phyloP scores from a whole-genome alignment of 768 basidiomycete species.

The Mycena kentingensis region DNA sequence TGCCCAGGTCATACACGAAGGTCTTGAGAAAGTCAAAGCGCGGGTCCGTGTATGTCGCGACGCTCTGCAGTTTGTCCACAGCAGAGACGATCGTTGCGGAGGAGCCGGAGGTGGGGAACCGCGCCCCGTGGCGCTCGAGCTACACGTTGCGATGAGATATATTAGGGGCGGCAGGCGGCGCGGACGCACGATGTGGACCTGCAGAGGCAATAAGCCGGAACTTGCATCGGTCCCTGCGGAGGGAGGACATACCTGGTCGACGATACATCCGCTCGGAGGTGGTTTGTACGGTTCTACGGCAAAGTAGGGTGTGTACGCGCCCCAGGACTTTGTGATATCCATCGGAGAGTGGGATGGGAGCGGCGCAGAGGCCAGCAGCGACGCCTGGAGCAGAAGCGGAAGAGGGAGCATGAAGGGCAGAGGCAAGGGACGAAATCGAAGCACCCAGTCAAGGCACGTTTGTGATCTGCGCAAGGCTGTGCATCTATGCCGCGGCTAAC shows the following conservation, averaged over 20 bases:
- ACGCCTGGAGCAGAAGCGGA: no score
- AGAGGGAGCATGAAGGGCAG: neutral
- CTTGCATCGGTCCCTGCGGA: neutral
- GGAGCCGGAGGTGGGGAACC: slow-evolving; percentile 66
- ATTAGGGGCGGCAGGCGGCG: neutral
- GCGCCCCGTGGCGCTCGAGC: slow-evolving; percentile 82
- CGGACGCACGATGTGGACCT: slow-evolving; percentile 63
- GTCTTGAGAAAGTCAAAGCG: slow-evolving; percentile 57
- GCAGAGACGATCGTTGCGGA: slow-evolving; percentile 45
- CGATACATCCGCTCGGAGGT: slow-evolving; percentile 50
- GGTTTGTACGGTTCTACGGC: slow-evolving; percentile 46
- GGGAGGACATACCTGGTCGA: slow-evolving; percentile 52
- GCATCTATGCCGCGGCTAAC: no score
- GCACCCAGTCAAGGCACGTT: no score
- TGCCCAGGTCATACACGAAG: slow-evolving; percentile 61
- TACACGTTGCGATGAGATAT: slow-evolving; percentile 30
- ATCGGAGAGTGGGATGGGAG: neutral
- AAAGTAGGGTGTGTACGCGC: slow-evolving; percentile 62
- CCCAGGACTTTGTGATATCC: slow-evolving; percentile 44
- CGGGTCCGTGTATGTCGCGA: slow-evolving; percentile 44
- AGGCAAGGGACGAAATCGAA: neutral
- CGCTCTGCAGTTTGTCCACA: slow-evolving; percentile 56
- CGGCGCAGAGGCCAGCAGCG: neutral
- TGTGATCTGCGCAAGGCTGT: no score
- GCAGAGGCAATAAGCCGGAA: neutral